Evolutionary conservation across 2,329 filamentous ascomycete genomes (phyloP).

Genomic region (Magnaporthiopsis rhizophila): DNA sequence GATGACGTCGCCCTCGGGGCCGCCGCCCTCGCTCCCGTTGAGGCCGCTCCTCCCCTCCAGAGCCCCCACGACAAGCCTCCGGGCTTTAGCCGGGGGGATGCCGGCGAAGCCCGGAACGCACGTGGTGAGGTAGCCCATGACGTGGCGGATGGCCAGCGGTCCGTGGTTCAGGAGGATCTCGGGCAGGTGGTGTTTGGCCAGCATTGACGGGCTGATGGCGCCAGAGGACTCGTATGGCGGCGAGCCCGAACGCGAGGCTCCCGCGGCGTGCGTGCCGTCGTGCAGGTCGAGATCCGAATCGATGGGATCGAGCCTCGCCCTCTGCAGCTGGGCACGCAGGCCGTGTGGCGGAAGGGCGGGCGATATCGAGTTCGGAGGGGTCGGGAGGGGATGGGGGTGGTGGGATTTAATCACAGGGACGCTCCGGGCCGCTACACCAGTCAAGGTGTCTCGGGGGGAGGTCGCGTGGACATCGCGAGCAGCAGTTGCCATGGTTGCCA

Average conservation of each 20-base stretch:
- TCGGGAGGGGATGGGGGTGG: conserved; percentile 70
- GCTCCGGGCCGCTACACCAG: conserved; percentile 62
- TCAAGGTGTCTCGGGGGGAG: conserved; percentile 61
- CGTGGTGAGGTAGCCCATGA: conserved; percentile 90
- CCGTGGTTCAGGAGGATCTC: conserved; percentile 85
- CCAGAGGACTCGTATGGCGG: conserved; percentile 52
- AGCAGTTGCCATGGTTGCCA: conserved; percentile 60
- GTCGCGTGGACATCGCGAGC: conserved; percentile 59
- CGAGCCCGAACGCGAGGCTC: conserved; percentile 27
- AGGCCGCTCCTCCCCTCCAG: conserved; percentile 63
- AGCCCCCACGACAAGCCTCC: conserved; percentile 84
- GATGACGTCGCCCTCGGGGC: conserved; percentile 61
- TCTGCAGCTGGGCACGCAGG: conserved; percentile 59
- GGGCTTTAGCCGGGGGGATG: conserved; percentile 82
- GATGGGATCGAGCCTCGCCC: conserved; percentile 53
- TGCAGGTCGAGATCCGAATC: conserved; percentile 86
- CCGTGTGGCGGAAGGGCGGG: conserved; percentile 77
- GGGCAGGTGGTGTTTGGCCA: conserved; percentile 85
- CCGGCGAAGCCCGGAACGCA: conserved; percentile 87
- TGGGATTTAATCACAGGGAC: conserved; percentile 55
- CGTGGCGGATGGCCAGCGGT: conserved; percentile 85
- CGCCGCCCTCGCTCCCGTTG: conserved; percentile 47
- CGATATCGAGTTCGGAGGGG: conserved; percentile 92
- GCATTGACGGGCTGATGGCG: conserved; percentile 73
- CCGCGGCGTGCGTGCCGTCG: conserved; percentile 47